A percentile compares a stretch with the other conserved stretches of the same genome.
Conservation (phyloP, 2,329 filamentous ascomycete species). For the Thermoascus crustaceus region DNA sequence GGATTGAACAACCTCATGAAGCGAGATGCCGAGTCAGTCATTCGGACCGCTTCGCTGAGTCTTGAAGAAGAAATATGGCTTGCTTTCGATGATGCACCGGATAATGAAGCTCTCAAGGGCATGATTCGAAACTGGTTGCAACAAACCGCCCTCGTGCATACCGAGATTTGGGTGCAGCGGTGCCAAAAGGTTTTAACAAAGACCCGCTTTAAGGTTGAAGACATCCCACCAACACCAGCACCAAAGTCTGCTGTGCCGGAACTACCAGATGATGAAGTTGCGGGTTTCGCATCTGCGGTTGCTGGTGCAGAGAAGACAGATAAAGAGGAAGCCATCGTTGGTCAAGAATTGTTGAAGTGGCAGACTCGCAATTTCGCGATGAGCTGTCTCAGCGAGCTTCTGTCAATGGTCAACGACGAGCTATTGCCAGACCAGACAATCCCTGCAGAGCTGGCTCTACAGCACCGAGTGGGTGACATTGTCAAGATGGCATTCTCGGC, state of each 20-base stretch:
- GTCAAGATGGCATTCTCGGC: conserved; percentile 96
- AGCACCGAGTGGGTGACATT: conserved; percentile 80
- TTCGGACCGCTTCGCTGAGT: conserved; percentile 63
- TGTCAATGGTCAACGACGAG: conserved; percentile 70
- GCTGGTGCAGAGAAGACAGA: conserved; percentile 54
- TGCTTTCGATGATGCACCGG: conserved; percentile 67
- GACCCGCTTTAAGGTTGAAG: conserved; percentile 61
- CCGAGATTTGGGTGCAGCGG: conserved; percentile 75
- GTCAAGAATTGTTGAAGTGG: conserved; percentile 88
- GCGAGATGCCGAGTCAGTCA: conserved; percentile 73
- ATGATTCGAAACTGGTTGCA: conserved; percentile 90
- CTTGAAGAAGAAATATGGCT: conserved; percentile 92
- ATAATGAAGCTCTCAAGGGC: conserved; percentile 72
- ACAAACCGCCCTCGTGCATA: conserved; percentile 75
- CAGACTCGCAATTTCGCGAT: conserved; percentile 93
- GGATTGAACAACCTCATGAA: conserved; percentile 95
- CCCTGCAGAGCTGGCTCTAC: conserved; percentile 66
- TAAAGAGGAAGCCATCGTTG: conserved; percentile 42
- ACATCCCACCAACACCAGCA: conserved; percentile 31
- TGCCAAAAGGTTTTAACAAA: conserved; percentile 86
- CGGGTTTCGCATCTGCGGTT: conserved; percentile 77
- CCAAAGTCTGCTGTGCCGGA: conserved; percentile 54
- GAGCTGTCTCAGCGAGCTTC: conserved; percentile 75
- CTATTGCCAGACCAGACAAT: conserved; percentile 71
- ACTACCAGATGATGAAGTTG: conserved; percentile 90